Percentiles rank a stretch among this genome's conserved stretches.
These are phyloP conservation scores for Arthroderma uncinatum DNA, from an alignment of 2,329 filamentous ascomycete genomes.

Conservation along the genomic window DNA sequence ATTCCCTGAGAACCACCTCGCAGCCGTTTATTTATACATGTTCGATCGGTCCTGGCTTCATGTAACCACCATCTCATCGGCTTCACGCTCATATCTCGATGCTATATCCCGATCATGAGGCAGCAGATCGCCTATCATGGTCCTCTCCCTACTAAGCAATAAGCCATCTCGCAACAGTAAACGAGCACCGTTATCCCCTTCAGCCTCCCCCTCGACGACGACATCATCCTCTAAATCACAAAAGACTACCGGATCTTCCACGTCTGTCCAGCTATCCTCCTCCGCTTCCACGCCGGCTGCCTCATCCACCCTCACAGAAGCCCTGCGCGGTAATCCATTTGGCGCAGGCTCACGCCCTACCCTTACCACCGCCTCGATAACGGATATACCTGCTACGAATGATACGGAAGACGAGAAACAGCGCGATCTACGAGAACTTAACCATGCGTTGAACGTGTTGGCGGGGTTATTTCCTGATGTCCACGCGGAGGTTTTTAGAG, in stretches of 20 bases:
- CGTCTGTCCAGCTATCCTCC: not conserved
- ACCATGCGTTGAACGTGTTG: slow-evolving; percentile 32
- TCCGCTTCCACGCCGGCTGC: slow-evolving; percentile 1
- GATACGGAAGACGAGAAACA: slow-evolving; percentile 23
- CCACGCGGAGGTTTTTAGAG: slow-evolving; percentile 38
- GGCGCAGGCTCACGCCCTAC: slow-evolving; percentile 11
- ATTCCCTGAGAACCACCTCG: not conserved
- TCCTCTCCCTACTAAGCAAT: slow-evolving; percentile 5
- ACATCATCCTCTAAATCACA: slow-evolving; percentile 1
- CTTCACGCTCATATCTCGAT: not conserved
- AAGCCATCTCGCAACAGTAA: not conserved
- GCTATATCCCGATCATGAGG: not conserved
- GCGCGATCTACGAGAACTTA: slow-evolving; percentile 31
- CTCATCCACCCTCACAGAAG: slow-evolving; percentile 32
- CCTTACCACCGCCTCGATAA: slow-evolving; percentile 7
- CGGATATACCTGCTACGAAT: slow-evolving; percentile 10
- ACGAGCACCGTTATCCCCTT: slow-evolving; percentile 1
- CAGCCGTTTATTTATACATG: not conserved
- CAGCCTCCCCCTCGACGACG: not conserved
- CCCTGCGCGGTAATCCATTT: slow-evolving; percentile 34
- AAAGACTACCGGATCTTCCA: not conserved
- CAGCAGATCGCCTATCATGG: slow-evolving; percentile 3
- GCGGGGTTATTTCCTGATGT: slow-evolving; percentile 38
- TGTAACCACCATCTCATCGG: not conserved
- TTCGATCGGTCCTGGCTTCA: not conserved